Conservation (phyloP, 208 protist species). For the Leishmania turanica region DNA sequence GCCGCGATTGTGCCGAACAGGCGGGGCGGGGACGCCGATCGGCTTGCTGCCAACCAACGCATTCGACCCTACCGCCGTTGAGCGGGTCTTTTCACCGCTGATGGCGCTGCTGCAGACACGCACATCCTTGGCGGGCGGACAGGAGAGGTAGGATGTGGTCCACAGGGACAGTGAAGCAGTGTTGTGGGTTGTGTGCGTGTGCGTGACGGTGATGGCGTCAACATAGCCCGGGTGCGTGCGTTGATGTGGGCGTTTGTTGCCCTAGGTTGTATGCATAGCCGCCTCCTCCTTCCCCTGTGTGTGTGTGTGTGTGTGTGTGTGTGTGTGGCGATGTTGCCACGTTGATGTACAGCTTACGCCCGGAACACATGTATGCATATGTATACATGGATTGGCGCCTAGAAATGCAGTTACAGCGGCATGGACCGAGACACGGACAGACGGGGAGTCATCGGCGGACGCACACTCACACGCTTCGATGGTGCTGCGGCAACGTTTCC, state of each 20-base stretch:
- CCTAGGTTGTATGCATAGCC: background rate
- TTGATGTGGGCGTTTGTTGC: background rate
- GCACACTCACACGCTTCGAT: background rate
- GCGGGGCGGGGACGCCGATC: constrained; percentile 15
- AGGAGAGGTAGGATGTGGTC: background rate
- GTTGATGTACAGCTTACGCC: background rate
- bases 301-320: constrained; percentile 1
- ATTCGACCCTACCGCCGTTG: constrained; percentile 23
- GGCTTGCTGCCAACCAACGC: constrained; percentile 20
- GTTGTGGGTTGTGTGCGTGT: background rate
- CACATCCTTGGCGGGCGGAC: background rate
- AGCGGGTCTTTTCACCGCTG: background rate
- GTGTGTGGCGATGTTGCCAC: background rate
- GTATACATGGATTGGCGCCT: background rate
- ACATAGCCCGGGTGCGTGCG: background rate
- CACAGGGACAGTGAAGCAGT: background rate
- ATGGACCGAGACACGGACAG: background rate
- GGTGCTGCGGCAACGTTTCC: background rate
- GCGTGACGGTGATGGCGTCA: background rate
- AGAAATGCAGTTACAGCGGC: background rate
- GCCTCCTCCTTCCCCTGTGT: background rate
- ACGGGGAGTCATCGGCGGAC: background rate
- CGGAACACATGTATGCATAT: background rate
- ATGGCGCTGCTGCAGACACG: background rate
- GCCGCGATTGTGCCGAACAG: background rate